Base-by-base conservation (phyloP, 495 filamentous ascomycete species). In the Pseudevernia furfuracea region DNA sequence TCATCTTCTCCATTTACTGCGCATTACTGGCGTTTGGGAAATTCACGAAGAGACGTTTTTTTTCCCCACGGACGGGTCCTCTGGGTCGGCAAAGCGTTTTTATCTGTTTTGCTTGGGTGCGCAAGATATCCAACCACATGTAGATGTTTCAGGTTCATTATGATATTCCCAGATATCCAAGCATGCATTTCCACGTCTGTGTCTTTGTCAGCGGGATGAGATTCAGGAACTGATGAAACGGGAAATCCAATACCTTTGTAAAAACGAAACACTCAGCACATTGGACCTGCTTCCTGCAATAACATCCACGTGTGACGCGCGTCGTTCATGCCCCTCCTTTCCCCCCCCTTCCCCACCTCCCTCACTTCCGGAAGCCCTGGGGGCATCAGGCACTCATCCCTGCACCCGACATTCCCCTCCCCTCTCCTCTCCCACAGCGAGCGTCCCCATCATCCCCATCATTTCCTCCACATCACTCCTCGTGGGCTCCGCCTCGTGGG, bases 21-120 rank as follows among this genome's bases (percentile, higher is more conserved):
- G 25, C n/a, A 23, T 39, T 9, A 25, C 12, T 25, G 61, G 52
- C 52, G 38, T 44, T 44, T 44, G 25, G 49, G 61, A 52, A n/a
- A 57, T 63, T 63, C 19, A 63, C 49, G 61, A 63, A 56, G 61
- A 56, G 32, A 63, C 37, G 58, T 44, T 21, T 43, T 10, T n/a
- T 17, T 53, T 19, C 25, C n/a, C n/a, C 49, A 53, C 6, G 49
- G 15, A 53, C 1, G 28, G 25, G 2, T 39, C 25, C 9, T 59
- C 41, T 21, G 11, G 53, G 49, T 57, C 49, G 38, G 43, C 34
- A 46, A 46, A 58, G 60, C 61, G 52, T 25, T n/a, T n/a, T n/a
- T 57, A 21, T 63, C 21, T 1, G 59, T 14, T 49, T 34, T 61
- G 59, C 37, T 32, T 37, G 1, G n/a, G 61, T 46, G 53, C 37